phyloP scores from a whole-genome alignment of 768 basidiomycete species.

The Boletellus emodensis region DNA sequence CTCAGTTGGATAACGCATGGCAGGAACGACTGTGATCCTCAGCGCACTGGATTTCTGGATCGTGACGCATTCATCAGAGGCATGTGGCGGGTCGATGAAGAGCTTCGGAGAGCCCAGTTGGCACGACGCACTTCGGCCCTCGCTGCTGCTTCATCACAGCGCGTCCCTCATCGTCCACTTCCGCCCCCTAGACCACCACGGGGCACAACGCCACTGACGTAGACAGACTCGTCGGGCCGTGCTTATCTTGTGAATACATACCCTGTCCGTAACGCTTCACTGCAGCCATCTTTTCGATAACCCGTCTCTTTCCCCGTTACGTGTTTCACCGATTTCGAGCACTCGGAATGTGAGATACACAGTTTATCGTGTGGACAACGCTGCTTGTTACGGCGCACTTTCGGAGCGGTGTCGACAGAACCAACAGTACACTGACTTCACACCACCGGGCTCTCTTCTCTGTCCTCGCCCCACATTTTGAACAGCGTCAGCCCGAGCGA shows the following conservation, averaged over 20 bases:
- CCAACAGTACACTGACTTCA: conserved; percentile 13
- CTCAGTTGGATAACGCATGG: conserved; percentile 1
- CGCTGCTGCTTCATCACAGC: conserved; percentile 31
- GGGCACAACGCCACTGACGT: conserved; percentile 13
- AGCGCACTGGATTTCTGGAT: conserved; percentile 52
- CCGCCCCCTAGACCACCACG: conserved; percentile 17
- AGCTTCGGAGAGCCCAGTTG: conserved; percentile 59
- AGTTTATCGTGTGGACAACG: not conserved
- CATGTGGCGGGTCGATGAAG: conserved; percentile 87
- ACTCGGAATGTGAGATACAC: not conserved
- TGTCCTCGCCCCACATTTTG: conserved; percentile 42
- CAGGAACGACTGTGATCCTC: conserved; percentile 71
- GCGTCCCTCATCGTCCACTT: conserved; percentile 31
- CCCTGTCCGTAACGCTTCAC: conserved; percentile 3
- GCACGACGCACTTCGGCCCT: conserved; percentile 31
- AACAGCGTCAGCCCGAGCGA: conserved; percentile 43
- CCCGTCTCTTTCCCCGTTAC: too few species aligned
- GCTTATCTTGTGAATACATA: conserved; percentile 24
- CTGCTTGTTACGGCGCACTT: conserved; percentile 1
- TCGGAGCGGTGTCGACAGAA: not conserved
- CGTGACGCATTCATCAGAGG: conserved; percentile 67
- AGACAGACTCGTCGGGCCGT: conserved; percentile 1
- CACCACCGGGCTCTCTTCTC: conserved; percentile 43
- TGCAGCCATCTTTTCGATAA: not conserved
- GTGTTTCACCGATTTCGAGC: too few species aligned